Base-by-base conservation (phyloP, 805 yeast genomes). In the Cyberlindnera amylophila region DNA sequence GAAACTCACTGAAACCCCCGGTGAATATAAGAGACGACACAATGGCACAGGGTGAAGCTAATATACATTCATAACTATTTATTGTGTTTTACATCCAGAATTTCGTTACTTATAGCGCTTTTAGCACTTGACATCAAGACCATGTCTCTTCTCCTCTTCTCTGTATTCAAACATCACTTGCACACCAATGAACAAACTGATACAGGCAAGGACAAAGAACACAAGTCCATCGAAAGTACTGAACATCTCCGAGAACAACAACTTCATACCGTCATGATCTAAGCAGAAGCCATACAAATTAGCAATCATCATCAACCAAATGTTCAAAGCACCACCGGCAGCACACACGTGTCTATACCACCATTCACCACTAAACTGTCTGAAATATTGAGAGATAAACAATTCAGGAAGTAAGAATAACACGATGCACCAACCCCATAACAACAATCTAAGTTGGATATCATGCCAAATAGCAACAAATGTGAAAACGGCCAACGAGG, bases 391-490 rank as follows among this genome's bases (percentile, higher is more conserved):
- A 0, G 87, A 76, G 13, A 86, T 82, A 11, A 77, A 57, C 39
- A 88, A 75, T 60, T 93, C 99, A 0, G 99, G 99, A 4, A 90
- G 53, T 34, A 93, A 73, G 59, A 91, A 91, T 16, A 91, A 51
- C 5, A 93, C 97, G 40, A 91, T 73, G 21, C 87, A 65, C 96
- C 97, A 90, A 10, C 99, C 98, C 99, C 99, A 93, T 42, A 91
- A 66, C 37, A 93, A 67, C 39, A 93, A 67, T 49, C 80, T 81
- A 56, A 93, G 72, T 64, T 93, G 90, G 51, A 93, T 90, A 59
- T 93, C 99, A 66, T 93, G 99, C 99, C 99, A 93, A 24, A 93
- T 69, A 3, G 99, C 98, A 17, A 93, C 99, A 65, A 93, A 93
- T 13, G 95, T 79, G 60, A 93, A 93, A 13, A 91, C 97, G 10